Conservation (phyloP, 129 eudicot species). For the Chrysanthemum seticuspe region DNA sequence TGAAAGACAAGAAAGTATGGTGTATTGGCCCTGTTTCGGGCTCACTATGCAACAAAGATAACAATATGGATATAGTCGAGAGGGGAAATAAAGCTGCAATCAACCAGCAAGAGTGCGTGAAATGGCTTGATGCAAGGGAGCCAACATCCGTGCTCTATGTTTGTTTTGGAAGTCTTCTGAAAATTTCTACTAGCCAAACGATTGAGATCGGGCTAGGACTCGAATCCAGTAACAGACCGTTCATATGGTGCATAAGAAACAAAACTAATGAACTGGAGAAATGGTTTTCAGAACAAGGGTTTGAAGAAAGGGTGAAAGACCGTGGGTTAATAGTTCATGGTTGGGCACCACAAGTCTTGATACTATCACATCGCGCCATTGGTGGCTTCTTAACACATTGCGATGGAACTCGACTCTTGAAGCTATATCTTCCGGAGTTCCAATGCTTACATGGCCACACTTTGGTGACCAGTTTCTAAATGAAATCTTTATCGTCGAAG, state of each 20-base stretch:
- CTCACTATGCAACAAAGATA: not conserved
- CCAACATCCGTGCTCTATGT: not conserved
- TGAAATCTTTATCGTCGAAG: not conserved
- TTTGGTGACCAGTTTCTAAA: conserved; percentile 8
- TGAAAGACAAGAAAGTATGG: not conserved
- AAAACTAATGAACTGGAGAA: not conserved
- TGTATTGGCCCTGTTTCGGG: not conserved
- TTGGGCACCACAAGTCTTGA: conserved; percentile 13
- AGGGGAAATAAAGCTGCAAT: not conserved
- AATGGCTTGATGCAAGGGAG: conserved; percentile 4
- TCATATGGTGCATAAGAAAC: conserved; percentile 3
- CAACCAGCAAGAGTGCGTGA: not conserved
- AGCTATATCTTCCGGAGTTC: not conserved
- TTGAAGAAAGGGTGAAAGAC: conserved; percentile 7
- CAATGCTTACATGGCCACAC: conserved; percentile 7
- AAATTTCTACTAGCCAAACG: not conserved
- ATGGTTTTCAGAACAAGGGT: conserved; percentile 7
- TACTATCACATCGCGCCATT: not conserved
- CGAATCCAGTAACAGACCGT: not conserved
- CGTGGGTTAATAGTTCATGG: not conserved
- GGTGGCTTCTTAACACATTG: conserved; percentile 12
- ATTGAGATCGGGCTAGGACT: conserved; percentile 9
- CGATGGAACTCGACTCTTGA: conserved; percentile 7
- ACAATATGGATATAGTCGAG: not conserved
- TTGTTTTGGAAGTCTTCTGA: not conserved